These are phyloP conservation scores for Musa beccarii DNA, from an alignment of 176 grass and related monocot species.

Conservation along the genomic window DNA sequence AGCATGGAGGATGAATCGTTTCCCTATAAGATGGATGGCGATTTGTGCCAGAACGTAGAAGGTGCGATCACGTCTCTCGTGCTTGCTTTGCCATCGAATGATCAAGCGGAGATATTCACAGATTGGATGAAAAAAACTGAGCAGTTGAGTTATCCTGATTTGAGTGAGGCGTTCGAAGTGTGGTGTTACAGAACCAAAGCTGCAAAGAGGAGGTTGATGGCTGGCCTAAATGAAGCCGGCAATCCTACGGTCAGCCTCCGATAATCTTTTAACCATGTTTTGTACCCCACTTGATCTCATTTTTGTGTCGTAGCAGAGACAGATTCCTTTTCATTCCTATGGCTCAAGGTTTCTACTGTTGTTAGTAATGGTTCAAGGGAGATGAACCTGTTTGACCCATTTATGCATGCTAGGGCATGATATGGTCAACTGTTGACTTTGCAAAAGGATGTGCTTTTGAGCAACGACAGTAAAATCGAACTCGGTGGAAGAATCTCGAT, in stretches of 20 bases:
- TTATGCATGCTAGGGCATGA: too few relatives aligned
- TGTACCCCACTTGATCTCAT: too few relatives aligned
- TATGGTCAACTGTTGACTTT: too few relatives aligned
- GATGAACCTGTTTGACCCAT: too few relatives aligned
- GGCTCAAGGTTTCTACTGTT: too few relatives aligned
- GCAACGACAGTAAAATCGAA: too few relatives aligned
- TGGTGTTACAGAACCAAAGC: slow-evolving; percentile 91
- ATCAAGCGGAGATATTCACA: slow-evolving; percentile 68
- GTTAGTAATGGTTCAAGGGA: too few relatives aligned
- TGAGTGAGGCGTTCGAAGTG: slow-evolving; percentile 90
- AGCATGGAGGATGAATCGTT: slow-evolving; percentile 23
- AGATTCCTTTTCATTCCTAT: too few relatives aligned
- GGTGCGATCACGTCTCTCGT: slow-evolving; percentile 64
- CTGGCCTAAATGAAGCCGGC: slow-evolving; percentile 32
- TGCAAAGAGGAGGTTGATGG: slow-evolving; percentile 57
- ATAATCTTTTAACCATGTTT: neutral
- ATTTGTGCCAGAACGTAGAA: slow-evolving; percentile 75
- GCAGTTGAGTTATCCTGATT: slow-evolving; percentile 73
- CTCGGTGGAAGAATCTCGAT: too few relatives aligned
- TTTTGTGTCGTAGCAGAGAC: too few relatives aligned
- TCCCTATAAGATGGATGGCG: slow-evolving; percentile 43
- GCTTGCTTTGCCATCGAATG: slow-evolving; percentile 68
- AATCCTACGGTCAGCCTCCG: slow-evolving; percentile 47
- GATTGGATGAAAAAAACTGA: slow-evolving; percentile 79
- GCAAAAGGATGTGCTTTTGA: too few relatives aligned